phyloP scores from a whole-genome alignment of 192 early-diverging fungal genomes.

The Gonapodya prolifera region DNA sequence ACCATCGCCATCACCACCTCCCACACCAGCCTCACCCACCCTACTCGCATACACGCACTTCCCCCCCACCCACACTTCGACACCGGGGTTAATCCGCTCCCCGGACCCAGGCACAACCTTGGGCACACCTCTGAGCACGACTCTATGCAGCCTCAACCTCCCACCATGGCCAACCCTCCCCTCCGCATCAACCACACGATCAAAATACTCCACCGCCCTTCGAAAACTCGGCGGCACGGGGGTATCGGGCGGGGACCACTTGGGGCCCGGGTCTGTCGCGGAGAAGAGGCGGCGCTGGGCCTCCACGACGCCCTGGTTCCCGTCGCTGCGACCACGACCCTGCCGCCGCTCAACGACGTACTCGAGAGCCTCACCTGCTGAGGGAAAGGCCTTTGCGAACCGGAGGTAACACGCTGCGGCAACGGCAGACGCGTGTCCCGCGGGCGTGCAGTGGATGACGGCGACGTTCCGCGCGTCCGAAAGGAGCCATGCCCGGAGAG shows the following conservation, averaged over 20 bases:
- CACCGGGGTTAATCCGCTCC: too few species aligned
- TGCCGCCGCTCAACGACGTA: conserved; percentile 26
- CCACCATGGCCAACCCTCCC: conserved; percentile 12
- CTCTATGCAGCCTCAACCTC: background rate
- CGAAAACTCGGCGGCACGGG: conserved; percentile 5
- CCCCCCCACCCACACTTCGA: too few species aligned
- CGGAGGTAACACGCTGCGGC: conserved; percentile 34
- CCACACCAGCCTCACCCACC: too few species aligned
- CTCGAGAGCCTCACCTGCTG: conserved; percentile 35
- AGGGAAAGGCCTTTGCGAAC: conserved; percentile 23
- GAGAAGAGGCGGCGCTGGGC: background rate
- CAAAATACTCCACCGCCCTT: conserved; percentile 41
- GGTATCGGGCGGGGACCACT: background rate
- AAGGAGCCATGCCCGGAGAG: conserved; percentile 37
- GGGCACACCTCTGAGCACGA: too few species aligned
- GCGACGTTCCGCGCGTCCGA: conserved; percentile 31
- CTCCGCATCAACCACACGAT: conserved; percentile 29
- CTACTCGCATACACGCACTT: too few species aligned
- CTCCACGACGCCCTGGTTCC: background rate
- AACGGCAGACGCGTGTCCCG: too few species aligned
- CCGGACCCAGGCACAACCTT: too few species aligned
- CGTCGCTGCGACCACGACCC: background rate
- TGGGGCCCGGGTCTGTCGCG: background rate
- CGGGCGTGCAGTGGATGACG: conserved; percentile 31
- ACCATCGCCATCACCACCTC: too few species aligned